These are phyloP conservation scores for Drechmeria coniospora DNA, from an alignment of 2,329 filamentous ascomycete species.

Conservation along the genomic window DNA sequence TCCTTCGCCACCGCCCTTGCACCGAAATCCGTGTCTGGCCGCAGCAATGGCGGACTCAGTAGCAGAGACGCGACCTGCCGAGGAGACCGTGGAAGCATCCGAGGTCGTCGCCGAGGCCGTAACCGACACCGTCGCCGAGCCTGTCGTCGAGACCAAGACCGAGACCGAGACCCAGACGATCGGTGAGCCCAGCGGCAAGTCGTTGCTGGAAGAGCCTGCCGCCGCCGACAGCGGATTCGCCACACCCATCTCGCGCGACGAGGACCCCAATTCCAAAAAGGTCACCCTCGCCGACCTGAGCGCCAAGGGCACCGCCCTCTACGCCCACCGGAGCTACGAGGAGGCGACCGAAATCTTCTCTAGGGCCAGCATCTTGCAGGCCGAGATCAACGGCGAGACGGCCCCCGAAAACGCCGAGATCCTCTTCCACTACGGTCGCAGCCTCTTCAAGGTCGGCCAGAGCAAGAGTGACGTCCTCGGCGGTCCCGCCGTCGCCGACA, in stretches of 20 bases:
- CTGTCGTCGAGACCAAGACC: too few species aligned
- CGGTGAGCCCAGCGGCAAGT: too few species aligned
- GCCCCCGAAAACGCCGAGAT: slow-evolving; percentile 82
- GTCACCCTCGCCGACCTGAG: slow-evolving; percentile 63
- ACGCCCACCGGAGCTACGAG: slow-evolving; percentile 77
- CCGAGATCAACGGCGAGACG: slow-evolving; percentile 84
- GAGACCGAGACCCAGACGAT: too few species aligned
- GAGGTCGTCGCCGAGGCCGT: too few species aligned
- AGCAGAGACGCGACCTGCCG: too few species aligned
- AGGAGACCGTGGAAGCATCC: too few species aligned
- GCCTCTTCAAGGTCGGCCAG: slow-evolving; percentile 85
- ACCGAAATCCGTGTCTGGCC: too few species aligned
- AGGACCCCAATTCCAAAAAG: slow-evolving; percentile 34
- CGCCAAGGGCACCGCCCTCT: slow-evolving; percentile 69
- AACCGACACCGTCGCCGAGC: too few species aligned
- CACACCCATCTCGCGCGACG: slow-evolving; percentile 17
- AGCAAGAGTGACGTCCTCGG: slow-evolving; percentile 90
- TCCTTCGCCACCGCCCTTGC: too few species aligned
- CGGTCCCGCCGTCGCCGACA: slow-evolving; percentile 52
- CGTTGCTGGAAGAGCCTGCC: too few species aligned
- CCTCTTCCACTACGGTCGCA: slow-evolving; percentile 85
- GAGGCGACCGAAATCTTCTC: slow-evolving; percentile 80
- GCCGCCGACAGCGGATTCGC: slow-evolving; percentile 6
- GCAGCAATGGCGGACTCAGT: too few species aligned
- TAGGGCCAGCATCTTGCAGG: slow-evolving; percentile 77